A percentile compares a stretch with the other conserved stretches of the same genome.
Evolutionary conservation across 768 basidiomycete genomes (phyloP).

Genomic region (Phanerodontia chrysosporium): DNA sequence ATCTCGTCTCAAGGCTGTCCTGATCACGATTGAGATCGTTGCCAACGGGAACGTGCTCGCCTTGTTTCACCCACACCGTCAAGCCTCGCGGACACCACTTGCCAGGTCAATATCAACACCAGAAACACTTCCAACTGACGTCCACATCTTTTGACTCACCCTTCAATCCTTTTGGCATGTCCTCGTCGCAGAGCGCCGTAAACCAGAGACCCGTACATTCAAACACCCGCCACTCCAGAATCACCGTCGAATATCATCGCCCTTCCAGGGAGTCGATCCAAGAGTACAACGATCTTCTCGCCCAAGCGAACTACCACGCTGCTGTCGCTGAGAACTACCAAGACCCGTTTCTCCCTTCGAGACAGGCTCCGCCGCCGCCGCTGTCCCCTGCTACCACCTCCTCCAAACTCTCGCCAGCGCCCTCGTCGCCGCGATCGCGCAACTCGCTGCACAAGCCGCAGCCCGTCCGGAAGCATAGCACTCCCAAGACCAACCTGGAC

Average conservation of each 20-base stretch:
- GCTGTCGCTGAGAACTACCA: slow-evolving; percentile 41
- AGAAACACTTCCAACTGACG: slow-evolving; percentile 10
- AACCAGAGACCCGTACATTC: slow-evolving; percentile 38
- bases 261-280: slow-evolving; percentile 74
- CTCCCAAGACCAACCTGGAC: slow-evolving; percentile 36
- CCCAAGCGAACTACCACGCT: slow-evolving; percentile 54
- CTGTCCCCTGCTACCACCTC: slow-evolving; percentile 25
- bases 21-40: slow-evolving; percentile 18
- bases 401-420: slow-evolving; percentile 23
- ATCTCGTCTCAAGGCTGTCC: background rate
- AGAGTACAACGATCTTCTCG: slow-evolving; percentile 71
- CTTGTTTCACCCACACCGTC: slow-evolving; percentile 12
- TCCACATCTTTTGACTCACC: slow-evolving; percentile 5
- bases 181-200: slow-evolving; percentile 39
- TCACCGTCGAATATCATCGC: slow-evolving; percentile 70
- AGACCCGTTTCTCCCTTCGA: slow-evolving; percentile 41
- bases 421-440: slow-evolving; percentile 35
- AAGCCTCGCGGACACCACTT: slow-evolving; percentile 5
- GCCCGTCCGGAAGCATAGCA: slow-evolving; percentile 50
- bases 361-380: slow-evolving; percentile 41
- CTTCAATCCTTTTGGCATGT: slow-evolving; percentile 14
- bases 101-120: slow-evolving; percentile 7
- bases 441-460: slow-evolving; percentile 63
- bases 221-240: slow-evolving; percentile 48
- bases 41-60: slow-evolving; percentile 17